Conservation (phyloP, 306 rosid species). For the Prunus kanzakura region DNA sequence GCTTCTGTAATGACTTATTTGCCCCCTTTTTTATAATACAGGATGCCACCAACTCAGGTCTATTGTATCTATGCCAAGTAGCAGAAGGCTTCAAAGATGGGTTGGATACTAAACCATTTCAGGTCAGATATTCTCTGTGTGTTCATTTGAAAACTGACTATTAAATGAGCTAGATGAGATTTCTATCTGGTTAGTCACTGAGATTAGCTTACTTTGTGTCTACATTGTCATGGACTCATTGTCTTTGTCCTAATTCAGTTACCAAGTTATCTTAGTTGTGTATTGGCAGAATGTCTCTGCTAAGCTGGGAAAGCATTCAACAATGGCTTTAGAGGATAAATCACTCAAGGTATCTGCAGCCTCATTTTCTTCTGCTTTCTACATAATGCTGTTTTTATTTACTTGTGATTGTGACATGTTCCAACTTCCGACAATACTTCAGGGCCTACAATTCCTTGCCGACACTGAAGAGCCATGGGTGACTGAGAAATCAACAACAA, state of each 20-base stretch:
- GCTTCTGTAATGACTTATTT: not conserved
- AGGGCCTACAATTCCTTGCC: conserved; percentile 55
- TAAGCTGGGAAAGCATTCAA: conserved; percentile 27
- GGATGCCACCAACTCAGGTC: conserved; percentile 47
- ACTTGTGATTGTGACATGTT: not conserved
- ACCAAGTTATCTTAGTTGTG: not conserved
- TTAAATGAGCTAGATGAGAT: not conserved
- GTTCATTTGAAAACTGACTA: not conserved
- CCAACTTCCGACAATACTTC: not conserved
- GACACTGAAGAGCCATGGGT: conserved; percentile 27
- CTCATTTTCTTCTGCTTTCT: not conserved
- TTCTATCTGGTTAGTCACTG: not conserved
- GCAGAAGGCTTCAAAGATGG: conserved; percentile 38
- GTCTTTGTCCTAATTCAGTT: not conserved
- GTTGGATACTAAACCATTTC: conserved; percentile 26
- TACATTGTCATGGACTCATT: not conserved
- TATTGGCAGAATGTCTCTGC: conserved; percentile 33
- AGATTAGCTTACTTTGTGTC: not conserved
- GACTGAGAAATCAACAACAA: conserved; percentile 7
- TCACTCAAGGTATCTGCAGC: conserved; percentile 39
- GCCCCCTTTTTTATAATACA: conserved; percentile 3
- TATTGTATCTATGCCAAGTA: conserved; percentile 50
- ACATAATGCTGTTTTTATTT: not conserved
- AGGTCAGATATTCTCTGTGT: conserved; percentile 25
- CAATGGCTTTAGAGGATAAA: conserved; percentile 32